Evolutionary conservation across 495 filamentous ascomycete genomes (phyloP), one percentile per base, ranked within the genome.

Genomic region (Aspergillus panamensis): DNA sequence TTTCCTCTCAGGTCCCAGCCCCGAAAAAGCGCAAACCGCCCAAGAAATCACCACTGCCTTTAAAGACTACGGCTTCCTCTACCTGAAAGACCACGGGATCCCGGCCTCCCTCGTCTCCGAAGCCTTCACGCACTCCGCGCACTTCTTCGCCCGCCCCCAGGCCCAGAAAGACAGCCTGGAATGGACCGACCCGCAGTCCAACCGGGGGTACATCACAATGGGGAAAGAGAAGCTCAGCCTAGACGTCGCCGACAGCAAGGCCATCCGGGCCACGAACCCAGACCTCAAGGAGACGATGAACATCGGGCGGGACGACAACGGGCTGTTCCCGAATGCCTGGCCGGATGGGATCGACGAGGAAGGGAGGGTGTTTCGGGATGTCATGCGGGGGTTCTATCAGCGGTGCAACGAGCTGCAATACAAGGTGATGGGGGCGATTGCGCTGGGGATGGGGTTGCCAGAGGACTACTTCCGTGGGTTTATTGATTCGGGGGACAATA

Each of bases 261-360:
- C 73, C 47, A 64, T 87, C 33, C 79, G 86, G 12, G 76, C 76
- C 10, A 39, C 35, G 6, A 80, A 73, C 1, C 87, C 89, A 0
- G 91, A 96, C 68, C 73, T 92, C 51, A 95, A 95, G 69, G 91
- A 95, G 67, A 85, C 80, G 25, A 79, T 92, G 58, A 91, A 95
- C 66, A 92, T 94, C 62, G 91, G 90, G 0, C 78, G 87, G 8
- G 89, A 94, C 25, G 82, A 77, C 16, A 86, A 87, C 32, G 75
- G 77, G 0, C 82, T 73, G 0, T 67, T 79, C 29, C 87, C 90
- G 1, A 96, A 97, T 67, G 83, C 81, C 31, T 97, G 93, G 93
- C 93, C 93, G 0, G 66, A 74, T 8, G 77, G 84, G 48, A 63
- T 82, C 14, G 81, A 84, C 51, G 80, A 79, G 6, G 82, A 85